A percentile compares a stretch with the other conserved stretches of the same genome.
Conservation (phyloP, 2,329 filamentous ascomycete genomes). For the Drechmeria coniospora region DNA sequence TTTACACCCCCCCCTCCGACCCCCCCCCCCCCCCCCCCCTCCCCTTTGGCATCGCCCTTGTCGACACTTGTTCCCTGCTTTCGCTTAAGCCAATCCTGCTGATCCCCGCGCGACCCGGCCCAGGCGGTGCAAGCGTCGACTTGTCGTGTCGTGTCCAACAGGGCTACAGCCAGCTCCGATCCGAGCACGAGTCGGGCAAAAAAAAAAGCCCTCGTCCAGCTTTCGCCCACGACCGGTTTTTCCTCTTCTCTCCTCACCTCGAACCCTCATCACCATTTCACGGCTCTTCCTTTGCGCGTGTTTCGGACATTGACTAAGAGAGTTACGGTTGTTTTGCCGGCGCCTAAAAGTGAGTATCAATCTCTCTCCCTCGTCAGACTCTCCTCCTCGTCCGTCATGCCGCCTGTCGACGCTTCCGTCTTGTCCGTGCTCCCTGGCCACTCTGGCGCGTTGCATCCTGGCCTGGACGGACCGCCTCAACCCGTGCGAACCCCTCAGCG, state of each 20-base stretch:
- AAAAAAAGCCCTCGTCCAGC: slow-evolving; percentile 20
- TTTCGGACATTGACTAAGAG: slow-evolving; percentile 27
- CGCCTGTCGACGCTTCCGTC: neutral
- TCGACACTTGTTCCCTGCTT: slow-evolving; percentile 17
- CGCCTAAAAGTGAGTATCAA: slow-evolving; percentile 36
- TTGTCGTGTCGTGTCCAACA: slow-evolving; percentile 8
- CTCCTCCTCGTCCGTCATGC: neutral
- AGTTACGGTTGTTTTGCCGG: slow-evolving; percentile 32
- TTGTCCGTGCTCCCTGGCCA: neutral
- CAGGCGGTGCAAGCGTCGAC: slow-evolving; percentile 10
- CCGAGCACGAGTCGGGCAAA: slow-evolving; percentile 11
- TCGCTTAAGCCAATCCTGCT: slow-evolving; percentile 11
- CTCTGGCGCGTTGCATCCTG: slow-evolving; percentile 2
- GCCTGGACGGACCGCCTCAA: too few species aligned
- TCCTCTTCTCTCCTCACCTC: slow-evolving; percentile 11
- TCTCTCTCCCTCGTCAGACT: slow-evolving; percentile 2
- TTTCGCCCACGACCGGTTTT: slow-evolving; percentile 16
- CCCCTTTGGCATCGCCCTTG: slow-evolving; percentile 4
- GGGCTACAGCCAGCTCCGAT: slow-evolving; percentile 4
- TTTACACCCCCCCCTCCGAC: slow-evolving; percentile 10
- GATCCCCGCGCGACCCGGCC: slow-evolving; percentile 11
- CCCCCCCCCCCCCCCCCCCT: slow-evolving; percentile 3
- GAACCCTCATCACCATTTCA: slow-evolving; percentile 20
- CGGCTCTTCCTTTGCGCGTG: slow-evolving; percentile 31
- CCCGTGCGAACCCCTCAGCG: slow-evolving; percentile 4